Conservation (phyloP, 2,329 filamentous ascomycete species). For the Exophiala alcalophila region DNA sequence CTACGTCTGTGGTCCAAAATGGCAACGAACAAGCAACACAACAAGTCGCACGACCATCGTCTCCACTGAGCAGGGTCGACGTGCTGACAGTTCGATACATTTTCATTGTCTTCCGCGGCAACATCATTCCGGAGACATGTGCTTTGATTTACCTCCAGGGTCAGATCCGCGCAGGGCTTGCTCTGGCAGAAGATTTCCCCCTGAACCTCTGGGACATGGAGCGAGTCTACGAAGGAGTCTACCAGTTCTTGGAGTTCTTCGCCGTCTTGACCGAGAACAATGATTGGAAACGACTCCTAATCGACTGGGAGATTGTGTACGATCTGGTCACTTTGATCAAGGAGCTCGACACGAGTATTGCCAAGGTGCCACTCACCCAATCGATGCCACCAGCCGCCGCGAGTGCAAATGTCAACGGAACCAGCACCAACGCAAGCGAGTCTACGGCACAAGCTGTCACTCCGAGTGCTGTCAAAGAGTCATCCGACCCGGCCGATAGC, state of each 20-base stretch:
- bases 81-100: constrained; percentile 78
- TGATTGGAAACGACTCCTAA: constrained; percentile 77
- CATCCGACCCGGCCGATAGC: constrained; percentile 51
- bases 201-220: constrained; percentile 98
- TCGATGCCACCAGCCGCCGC: constrained; percentile 16
- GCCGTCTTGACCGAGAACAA: constrained; percentile 82
- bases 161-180: constrained; percentile 74
- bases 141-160: constrained; percentile 93
- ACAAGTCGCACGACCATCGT: constrained; percentile 48
- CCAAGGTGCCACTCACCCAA: constrained; percentile 62
- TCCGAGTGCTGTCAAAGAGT: constrained; percentile 63
- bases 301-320: constrained; percentile 87
- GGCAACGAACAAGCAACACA: constrained; percentile 48
- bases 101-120: constrained; percentile 85
- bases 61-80: constrained; percentile 54
- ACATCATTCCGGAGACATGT: constrained; percentile 89
- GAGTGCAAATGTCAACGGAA: constrained; percentile 13
- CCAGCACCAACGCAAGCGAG: constrained; percentile 17
- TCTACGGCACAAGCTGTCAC: constrained; percentile 28
- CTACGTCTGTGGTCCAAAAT: constrained; percentile 46
- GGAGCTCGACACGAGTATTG: constrained; percentile 81
- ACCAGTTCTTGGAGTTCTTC: constrained; percentile 91
- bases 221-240: constrained; percentile 88
- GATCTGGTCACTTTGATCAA: constrained; percentile 84
- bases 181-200: constrained; percentile 81